Percentiles rank a stretch among this genome's conserved stretches.
Conservation (phyloP, 2,329 filamentous ascomycete species). For the Colletotrichum lupini region DNA sequence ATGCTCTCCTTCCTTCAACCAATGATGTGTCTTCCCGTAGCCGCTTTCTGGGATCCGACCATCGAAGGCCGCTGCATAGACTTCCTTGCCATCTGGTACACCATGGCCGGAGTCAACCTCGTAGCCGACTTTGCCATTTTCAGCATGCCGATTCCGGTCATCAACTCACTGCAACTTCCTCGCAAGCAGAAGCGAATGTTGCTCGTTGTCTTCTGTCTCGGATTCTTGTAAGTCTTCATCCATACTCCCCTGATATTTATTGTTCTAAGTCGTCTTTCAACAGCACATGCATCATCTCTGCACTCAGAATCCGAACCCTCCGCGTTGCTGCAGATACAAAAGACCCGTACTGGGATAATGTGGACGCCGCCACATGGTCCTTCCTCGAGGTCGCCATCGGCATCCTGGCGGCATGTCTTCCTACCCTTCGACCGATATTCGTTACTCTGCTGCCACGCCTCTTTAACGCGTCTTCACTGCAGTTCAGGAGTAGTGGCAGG, state of each 20-base stretch:
- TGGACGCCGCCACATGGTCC: slow-evolving; percentile 44
- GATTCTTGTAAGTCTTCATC: slow-evolving; percentile 41
- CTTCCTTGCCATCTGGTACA: slow-evolving; percentile 42
- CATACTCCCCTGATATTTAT: not conserved
- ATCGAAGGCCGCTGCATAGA: slow-evolving; percentile 40
- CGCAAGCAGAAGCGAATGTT: slow-evolving; percentile 40
- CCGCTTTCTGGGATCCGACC: slow-evolving; percentile 40
- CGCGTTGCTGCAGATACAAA: slow-evolving; percentile 37
- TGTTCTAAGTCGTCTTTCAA: not conserved
- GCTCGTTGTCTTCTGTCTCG: slow-evolving; percentile 39
- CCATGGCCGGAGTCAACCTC: slow-evolving; percentile 43
- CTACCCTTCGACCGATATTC: slow-evolving; percentile 44
- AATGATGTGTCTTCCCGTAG: slow-evolving; percentile 42
- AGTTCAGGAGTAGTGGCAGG: not conserved
- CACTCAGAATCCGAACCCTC: slow-evolving; percentile 45
- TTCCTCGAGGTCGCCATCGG: slow-evolving; percentile 45
- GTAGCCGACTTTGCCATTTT: slow-evolving; percentile 43
- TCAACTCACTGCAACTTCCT: slow-evolving; percentile 39
- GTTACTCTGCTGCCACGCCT: slow-evolving; percentile 38
- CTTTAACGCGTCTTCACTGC: slow-evolving; percentile 24
- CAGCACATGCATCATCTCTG: slow-evolving; percentile 42
- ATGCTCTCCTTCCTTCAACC: slow-evolving; percentile 43
- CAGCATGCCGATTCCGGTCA: slow-evolving; percentile 40
- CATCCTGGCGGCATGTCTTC: slow-evolving; percentile 44
- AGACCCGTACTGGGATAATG: slow-evolving; percentile 44